phyloP scores from a whole-genome alignment of 2,329 filamentous ascomycete species.

The Hypoxylon sp. region DNA sequence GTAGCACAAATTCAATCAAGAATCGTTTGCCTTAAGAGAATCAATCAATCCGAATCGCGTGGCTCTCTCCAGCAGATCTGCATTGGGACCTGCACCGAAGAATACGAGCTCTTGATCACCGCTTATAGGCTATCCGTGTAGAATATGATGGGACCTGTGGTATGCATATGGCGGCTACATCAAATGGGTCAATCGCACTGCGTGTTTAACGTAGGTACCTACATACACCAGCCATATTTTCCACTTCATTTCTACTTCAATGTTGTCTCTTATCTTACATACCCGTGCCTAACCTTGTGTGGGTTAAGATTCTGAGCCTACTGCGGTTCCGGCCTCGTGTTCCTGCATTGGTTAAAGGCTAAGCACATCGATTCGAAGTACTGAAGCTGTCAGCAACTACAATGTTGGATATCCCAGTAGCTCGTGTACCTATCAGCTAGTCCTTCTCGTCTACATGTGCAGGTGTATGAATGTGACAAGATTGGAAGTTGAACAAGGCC shows the following conservation, averaged over 20 bases:
- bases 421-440: background rate
- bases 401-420: conserved; percentile 3
- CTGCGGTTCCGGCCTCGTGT: conserved; percentile 38
- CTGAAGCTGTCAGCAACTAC: conserved; percentile 7
- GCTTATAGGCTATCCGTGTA: conserved; percentile 29
- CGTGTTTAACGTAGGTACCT: too few relatives aligned
- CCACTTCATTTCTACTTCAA: background rate
- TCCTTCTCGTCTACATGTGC: background rate
- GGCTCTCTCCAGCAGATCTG: conserved; percentile 31
- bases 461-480: background rate
- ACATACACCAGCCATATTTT: background rate
- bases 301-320: conserved; percentile 24
- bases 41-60: conserved; percentile 42
- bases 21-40: conserved; percentile 20
- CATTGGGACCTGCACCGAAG: conserved; percentile 28
- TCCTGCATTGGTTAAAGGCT: conserved; percentile 39
- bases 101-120: conserved; percentile 38
- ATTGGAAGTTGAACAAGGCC: background rate
- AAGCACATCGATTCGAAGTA: conserved; percentile 12
- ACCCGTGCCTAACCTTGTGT: conserved; percentile 29
- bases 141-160: conserved; percentile 20
- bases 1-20: conserved; percentile 15
- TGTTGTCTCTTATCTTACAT: conserved; percentile 9
- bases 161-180: conserved; percentile 35
- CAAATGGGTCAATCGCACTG: conserved; percentile 10